phyloP scores from a whole-genome alignment of 2,329 filamentous ascomycete genomes.

The Hypoxylon sp. region DNA sequence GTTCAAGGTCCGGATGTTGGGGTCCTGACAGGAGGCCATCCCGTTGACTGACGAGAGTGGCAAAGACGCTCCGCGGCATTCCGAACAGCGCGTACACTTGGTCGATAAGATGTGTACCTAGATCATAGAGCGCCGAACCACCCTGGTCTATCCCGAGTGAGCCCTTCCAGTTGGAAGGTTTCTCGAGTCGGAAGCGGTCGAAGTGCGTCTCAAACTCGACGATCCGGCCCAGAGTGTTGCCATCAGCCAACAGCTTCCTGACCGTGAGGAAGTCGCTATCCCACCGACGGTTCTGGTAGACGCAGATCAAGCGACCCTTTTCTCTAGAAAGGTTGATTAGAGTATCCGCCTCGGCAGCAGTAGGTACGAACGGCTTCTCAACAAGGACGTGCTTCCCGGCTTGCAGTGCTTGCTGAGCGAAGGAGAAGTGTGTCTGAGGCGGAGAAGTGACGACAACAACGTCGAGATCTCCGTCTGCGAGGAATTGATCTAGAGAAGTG shows the following conservation, averaged over 20 bases:
- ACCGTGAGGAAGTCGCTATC: slow-evolving; percentile 84
- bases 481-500: slow-evolving; percentile 72
- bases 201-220: slow-evolving; percentile 86
- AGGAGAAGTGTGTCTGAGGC: slow-evolving; percentile 77
- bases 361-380: slow-evolving; percentile 87
- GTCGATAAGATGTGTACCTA: slow-evolving; percentile 83
- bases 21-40: slow-evolving; percentile 57
- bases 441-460: slow-evolving; percentile 80
- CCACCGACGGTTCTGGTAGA: slow-evolving; percentile 85
- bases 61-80: slow-evolving; percentile 75
- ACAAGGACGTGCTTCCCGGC: slow-evolving; percentile 83
- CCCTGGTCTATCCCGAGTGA: slow-evolving; percentile 70
- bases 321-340: slow-evolving; percentile 70
- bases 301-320: slow-evolving; percentile 69
- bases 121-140: slow-evolving; percentile 78
- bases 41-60: slow-evolving; percentile 76
- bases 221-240: slow-evolving; percentile 75
- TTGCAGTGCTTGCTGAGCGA: slow-evolving; percentile 75
- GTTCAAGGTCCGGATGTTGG: slow-evolving; percentile 61
- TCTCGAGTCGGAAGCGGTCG: slow-evolving; percentile 77
- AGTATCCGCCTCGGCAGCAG: slow-evolving; percentile 74
- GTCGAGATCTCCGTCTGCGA: slow-evolving; percentile 76
- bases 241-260: slow-evolving; percentile 71
- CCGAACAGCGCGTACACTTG: slow-evolving; percentile 81
- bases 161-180: slow-evolving; percentile 77